phyloP scores from a whole-genome alignment of 352 stramenopile species.

The Pythium rhizo-oryzae region DNA sequence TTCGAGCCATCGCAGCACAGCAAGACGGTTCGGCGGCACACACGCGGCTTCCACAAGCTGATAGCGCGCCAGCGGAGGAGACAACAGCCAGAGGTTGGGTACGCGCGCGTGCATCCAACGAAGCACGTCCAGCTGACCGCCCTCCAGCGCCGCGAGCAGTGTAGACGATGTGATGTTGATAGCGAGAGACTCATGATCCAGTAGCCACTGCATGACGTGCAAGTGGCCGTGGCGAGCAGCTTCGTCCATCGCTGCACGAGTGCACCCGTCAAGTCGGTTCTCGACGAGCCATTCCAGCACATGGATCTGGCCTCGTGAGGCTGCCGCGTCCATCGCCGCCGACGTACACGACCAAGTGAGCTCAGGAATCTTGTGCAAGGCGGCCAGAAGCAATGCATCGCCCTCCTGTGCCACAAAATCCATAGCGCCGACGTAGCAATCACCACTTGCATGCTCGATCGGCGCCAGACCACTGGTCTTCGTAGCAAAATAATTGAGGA shows the following conservation, averaged over 20 bases:
- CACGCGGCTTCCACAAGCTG: slow-evolving; percentile 24
- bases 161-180: neutral
- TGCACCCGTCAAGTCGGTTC: slow-evolving; percentile 38
- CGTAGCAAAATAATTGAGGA: slow-evolving; percentile 10
- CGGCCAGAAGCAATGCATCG: slow-evolving; percentile 32
- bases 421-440: slow-evolving; percentile 5
- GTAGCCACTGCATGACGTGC: slow-evolving; percentile 30
- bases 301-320: slow-evolving; percentile 36
- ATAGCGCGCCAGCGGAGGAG: neutral
- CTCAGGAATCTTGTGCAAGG: slow-evolving; percentile 31
- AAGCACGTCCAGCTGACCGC: slow-evolving; percentile 6
- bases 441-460: neutral
- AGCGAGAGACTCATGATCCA: neutral
- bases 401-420: slow-evolving; percentile 33
- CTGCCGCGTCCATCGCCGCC: slow-evolving; percentile 42
- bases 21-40: slow-evolving; percentile 14
- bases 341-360: slow-evolving; percentile 31
- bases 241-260: slow-evolving; percentile 33
- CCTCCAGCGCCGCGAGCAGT: slow-evolving; percentile 19
- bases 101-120: slow-evolving; percentile 4
- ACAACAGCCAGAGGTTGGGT: neutral
- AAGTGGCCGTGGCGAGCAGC: slow-evolving; percentile 36
- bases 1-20: slow-evolving; percentile 20
- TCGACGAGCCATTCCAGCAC: slow-evolving; percentile 42
- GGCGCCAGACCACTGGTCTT: neutral